phyloP scores from a whole-genome alignment of 2,329 filamentous ascomycete genomes.

The Colletotrichum euphorbiae region DNA sequence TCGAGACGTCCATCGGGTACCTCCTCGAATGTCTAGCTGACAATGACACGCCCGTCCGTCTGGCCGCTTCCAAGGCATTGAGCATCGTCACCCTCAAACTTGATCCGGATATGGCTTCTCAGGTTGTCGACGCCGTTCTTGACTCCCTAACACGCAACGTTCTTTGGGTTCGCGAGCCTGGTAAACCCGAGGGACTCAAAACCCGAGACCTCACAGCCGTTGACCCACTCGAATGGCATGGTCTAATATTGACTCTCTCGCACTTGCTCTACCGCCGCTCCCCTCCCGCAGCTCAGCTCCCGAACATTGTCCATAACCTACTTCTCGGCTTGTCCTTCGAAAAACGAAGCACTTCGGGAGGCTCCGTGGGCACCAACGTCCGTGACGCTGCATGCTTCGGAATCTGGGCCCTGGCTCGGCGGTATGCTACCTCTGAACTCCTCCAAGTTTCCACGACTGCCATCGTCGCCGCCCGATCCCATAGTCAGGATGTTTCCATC shows the following conservation, averaged over 20 bases:
- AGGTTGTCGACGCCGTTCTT: conserved; percentile 89
- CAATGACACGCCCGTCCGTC: conserved; percentile 89
- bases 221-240: conserved; percentile 90
- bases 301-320: conserved; percentile 80
- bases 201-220: conserved; percentile 77
- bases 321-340: conserved; percentile 88
- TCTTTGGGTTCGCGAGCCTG: conserved; percentile 60
- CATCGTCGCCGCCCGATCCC: conserved; percentile 54
- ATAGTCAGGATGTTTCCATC: conserved; percentile 59
- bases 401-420: conserved; percentile 89
- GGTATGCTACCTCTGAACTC: conserved; percentile 86
- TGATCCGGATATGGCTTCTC: conserved; percentile 81
- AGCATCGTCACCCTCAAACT: conserved; percentile 88
- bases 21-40: conserved; percentile 84
- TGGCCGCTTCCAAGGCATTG: conserved; percentile 92
- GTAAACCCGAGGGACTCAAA: not conserved
- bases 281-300: conserved; percentile 76
- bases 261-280: conserved; percentile 89
- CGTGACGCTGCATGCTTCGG: conserved; percentile 97
- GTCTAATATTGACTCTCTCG: conserved; percentile 86
- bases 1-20: conserved; percentile 86
- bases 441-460: conserved; percentile 67
- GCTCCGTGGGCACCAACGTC: conserved; percentile 87
- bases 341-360: conserved; percentile 86
- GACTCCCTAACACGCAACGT: conserved; percentile 73